phyloP scores from a whole-genome alignment of 1,139 yeast species.

The Pichia sp. region DNA sequence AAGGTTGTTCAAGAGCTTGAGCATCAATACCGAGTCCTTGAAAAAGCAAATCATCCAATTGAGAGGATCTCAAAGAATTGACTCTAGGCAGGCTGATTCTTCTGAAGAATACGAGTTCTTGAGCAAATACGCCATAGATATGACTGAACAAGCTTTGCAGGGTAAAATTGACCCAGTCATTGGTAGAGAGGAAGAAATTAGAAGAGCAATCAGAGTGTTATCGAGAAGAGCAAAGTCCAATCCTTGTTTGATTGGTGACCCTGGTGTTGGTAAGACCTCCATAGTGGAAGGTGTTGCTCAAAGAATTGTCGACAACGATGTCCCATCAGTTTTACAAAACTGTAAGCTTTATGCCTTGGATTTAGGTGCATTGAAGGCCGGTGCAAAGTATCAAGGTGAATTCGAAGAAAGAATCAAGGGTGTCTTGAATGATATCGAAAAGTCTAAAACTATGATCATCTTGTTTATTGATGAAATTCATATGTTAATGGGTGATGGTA shows the following conservation, averaged over 20 bases:
- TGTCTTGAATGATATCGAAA: conserved; percentile 87
- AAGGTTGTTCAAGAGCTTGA: conserved; percentile 68
- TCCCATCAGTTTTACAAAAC: conserved; percentile 78
- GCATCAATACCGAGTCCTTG: conserved; percentile 64
- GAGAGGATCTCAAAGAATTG: conserved; percentile 90
- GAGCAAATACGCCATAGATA: conserved; percentile 83
- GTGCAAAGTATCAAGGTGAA: conserved; percentile 98
- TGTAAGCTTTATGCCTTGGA: conserved; percentile 83
- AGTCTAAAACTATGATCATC: conserved; percentile 78
- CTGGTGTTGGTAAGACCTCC: conserved; percentile 98
- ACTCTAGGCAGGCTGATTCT: conserved; percentile 90
- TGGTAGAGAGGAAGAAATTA: conserved; percentile 97
- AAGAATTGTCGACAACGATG: conserved; percentile 91
- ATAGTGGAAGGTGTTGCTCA: conserved; percentile 99
- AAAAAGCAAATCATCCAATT: conserved; percentile 78
- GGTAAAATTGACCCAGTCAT: conserved; percentile 97
- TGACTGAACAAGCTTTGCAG: conserved; percentile 86
- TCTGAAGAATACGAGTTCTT: conserved; percentile 79
- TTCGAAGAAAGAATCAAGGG: conserved; percentile 98
- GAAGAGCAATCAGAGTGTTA: conserved; percentile 88
- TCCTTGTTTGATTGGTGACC: conserved; percentile 95
- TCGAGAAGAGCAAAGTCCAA: conserved; percentile 96
- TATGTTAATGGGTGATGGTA: conserved; percentile 99
- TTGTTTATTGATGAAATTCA: conserved; percentile 89
- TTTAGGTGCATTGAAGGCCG: conserved; percentile 94